A percentile compares a stretch with the other conserved stretches of the same genome.
Conservation (phyloP, 1,139 yeast genomes). For the Candida smagusa region DNA sequence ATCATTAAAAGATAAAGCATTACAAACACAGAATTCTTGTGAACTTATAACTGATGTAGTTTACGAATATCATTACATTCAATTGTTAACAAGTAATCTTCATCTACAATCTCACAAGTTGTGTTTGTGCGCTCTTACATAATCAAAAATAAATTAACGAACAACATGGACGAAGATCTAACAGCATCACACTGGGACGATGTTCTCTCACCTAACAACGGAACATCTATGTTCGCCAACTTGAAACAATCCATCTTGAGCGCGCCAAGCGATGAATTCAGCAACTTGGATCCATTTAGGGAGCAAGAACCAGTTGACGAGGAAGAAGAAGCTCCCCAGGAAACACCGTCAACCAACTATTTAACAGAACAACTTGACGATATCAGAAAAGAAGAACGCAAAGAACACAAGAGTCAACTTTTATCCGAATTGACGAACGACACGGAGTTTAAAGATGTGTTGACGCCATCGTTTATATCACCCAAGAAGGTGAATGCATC, state of each 20-base stretch:
- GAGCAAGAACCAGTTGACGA: conserved; percentile 19
- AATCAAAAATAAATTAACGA: not conserved
- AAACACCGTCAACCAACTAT: not conserved
- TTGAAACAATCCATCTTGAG: conserved; percentile 5
- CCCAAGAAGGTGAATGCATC: conserved; percentile 17
- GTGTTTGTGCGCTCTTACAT: not conserved
- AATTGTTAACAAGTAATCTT: too few relatives aligned
- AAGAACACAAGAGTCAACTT: conserved; percentile 34
- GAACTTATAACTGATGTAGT: too few relatives aligned
- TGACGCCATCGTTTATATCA: conserved; percentile 18
- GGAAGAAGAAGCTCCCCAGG: conserved; percentile 13
- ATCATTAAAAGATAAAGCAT: too few relatives aligned
- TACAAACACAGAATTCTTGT: too few relatives aligned
- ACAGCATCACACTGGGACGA: conserved; percentile 30
- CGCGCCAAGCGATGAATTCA: conserved; percentile 25
- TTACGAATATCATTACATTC: too few relatives aligned
- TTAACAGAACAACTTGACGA: conserved; percentile 31
- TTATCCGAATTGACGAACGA: conserved; percentile 36
- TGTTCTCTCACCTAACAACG: conserved; percentile 16
- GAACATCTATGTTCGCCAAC: conserved; percentile 10
- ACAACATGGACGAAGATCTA: conserved; percentile 24
- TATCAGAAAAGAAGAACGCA: conserved; percentile 31
- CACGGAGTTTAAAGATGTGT: conserved; percentile 20
- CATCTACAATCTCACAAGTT: not conserved
- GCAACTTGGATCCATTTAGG: conserved; percentile 19